Percentiles rank a stretch among this genome's conserved stretches.
Conservation (phyloP, 2,329 filamentous ascomycete genomes). For the Hawksworthiomyces lignivorus region DNA sequence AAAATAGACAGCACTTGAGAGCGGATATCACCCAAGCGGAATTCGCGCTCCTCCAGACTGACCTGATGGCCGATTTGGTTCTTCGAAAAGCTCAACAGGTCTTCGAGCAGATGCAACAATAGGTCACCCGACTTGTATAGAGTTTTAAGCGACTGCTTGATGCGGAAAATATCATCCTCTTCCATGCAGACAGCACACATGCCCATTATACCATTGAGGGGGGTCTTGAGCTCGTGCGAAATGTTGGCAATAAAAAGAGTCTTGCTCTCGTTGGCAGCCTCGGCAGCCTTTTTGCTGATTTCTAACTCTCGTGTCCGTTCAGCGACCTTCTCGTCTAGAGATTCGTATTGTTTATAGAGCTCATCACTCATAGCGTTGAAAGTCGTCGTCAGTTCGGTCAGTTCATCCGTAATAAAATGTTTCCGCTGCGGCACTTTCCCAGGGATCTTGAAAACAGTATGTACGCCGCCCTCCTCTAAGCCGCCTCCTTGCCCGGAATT, state of each 20-base stretch:
- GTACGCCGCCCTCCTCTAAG: constrained; percentile 33
- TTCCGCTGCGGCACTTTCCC: constrained; percentile 69
- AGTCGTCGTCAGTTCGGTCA: constrained; percentile 72
- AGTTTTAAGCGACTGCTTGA: constrained; percentile 78
- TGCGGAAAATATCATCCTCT: constrained; percentile 68
- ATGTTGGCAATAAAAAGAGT: constrained; percentile 97
- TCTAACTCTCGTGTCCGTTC: constrained; percentile 79
- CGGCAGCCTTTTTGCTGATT: constrained; percentile 82
- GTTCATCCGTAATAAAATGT: constrained; percentile 72
- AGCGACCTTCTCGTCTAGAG: constrained; percentile 74
- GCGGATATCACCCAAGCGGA: constrained; percentile 73
- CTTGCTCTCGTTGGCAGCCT: constrained; percentile 95
- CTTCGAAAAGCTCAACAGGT: constrained; percentile 87
- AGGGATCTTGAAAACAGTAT: constrained; percentile 71
- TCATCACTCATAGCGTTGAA: constrained; percentile 96
- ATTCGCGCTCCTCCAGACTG: constrained; percentile 75
- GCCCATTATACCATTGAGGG: constrained; percentile 88
- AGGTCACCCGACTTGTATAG: constrained; percentile 86
- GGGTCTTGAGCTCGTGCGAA: constrained; percentile 79
- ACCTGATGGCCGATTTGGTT: constrained; percentile 87
- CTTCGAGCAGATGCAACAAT: constrained; percentile 76
- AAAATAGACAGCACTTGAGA: constrained; percentile 81
- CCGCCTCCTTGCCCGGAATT: constrained; percentile 15
- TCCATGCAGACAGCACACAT: constrained; percentile 93
- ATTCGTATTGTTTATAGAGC: constrained; percentile 76